phyloP scores from a whole-genome alignment of 2,329 filamentous ascomycete species.

The Dissoconium aciculare region DNA sequence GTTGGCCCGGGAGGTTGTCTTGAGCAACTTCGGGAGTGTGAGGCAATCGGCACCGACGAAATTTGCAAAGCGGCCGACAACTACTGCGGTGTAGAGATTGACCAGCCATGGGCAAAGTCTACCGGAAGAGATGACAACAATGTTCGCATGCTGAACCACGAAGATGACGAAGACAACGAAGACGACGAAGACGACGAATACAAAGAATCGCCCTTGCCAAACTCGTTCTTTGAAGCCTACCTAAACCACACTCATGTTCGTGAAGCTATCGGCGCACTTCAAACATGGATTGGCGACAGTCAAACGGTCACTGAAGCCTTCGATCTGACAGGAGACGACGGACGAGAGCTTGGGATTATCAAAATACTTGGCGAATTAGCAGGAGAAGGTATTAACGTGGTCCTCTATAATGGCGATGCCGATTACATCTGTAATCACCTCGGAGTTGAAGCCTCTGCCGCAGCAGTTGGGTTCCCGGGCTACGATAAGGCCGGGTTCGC shows the following conservation, averaged over 20 bases:
- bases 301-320: slow-evolving; percentile 33
- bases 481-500: slow-evolving; percentile 33
- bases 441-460: slow-evolving; percentile 28
- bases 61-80: slow-evolving; percentile 40
- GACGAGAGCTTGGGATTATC: slow-evolving; percentile 30
- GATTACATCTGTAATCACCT: slow-evolving; percentile 36
- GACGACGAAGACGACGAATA: no score
- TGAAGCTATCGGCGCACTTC: slow-evolving; percentile 43
- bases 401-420: slow-evolving; percentile 34
- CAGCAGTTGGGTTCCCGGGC: slow-evolving; percentile 27
- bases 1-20: slow-evolving; percentile 48
- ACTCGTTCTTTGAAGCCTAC: slow-evolving; percentile 37
- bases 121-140: no score
- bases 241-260: slow-evolving; percentile 42
- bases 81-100: slow-evolving; percentile 42
- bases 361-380: slow-evolving; percentile 28
- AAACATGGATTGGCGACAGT: slow-evolving; percentile 40
- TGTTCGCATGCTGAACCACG: no score
- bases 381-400: slow-evolving; percentile 27
- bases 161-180: no score
- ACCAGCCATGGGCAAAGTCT: no score
- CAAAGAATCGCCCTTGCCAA: slow-evolving; percentile 49
- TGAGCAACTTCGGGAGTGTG: slow-evolving; percentile 42
- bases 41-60: slow-evolving; percentile 34
- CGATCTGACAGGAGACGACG: slow-evolving; percentile 35